Evolutionary conservation across 768 basidiomycete species (phyloP).

Genomic region (Hemileccinum rubropunctum): DNA sequence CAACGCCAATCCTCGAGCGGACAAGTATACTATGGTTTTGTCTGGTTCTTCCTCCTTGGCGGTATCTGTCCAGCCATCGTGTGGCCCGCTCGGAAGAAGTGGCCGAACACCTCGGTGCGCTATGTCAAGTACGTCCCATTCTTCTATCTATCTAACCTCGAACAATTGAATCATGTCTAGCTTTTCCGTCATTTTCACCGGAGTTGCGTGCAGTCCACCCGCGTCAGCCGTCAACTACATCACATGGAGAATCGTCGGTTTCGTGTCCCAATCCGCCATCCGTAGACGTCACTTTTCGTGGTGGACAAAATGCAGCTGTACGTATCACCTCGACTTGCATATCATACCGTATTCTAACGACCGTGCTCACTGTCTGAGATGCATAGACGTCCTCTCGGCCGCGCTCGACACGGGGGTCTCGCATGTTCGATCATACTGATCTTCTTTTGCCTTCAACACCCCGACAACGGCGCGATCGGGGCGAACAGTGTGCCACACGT

Average conservation of each 20-base stretch:
- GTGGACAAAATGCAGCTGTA: slow-evolving; percentile 58
- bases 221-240: slow-evolving; percentile 65
- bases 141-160: not conserved
- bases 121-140: slow-evolving; percentile 56
- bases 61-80: slow-evolving; percentile 55
- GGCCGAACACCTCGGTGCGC: slow-evolving; percentile 61
- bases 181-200: slow-evolving; percentile 52
- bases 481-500: slow-evolving; percentile 47
- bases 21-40: slow-evolving; percentile 57
- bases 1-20: slow-evolving; percentile 69
- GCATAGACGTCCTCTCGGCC: slow-evolving; percentile 60
- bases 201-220: slow-evolving; percentile 61
- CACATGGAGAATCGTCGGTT: slow-evolving; percentile 64
- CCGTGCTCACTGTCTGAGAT: not conserved
- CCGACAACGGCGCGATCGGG: slow-evolving; percentile 58
- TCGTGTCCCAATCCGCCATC: slow-evolving; percentile 63
- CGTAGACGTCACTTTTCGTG: slow-evolving; percentile 63
- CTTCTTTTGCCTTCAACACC: slow-evolving; percentile 65
- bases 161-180: slow-evolving; percentile 24
- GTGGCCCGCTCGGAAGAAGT: slow-evolving; percentile 54
- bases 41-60: slow-evolving; percentile 81
- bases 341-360: not conserved
- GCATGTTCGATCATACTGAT: slow-evolving; percentile 56
- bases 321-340: slow-evolving; percentile 15
- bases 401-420: slow-evolving; percentile 69